phyloP scores from a whole-genome alignment of 148 eudicot genomes.

The Talinum fruticosum region DNA sequence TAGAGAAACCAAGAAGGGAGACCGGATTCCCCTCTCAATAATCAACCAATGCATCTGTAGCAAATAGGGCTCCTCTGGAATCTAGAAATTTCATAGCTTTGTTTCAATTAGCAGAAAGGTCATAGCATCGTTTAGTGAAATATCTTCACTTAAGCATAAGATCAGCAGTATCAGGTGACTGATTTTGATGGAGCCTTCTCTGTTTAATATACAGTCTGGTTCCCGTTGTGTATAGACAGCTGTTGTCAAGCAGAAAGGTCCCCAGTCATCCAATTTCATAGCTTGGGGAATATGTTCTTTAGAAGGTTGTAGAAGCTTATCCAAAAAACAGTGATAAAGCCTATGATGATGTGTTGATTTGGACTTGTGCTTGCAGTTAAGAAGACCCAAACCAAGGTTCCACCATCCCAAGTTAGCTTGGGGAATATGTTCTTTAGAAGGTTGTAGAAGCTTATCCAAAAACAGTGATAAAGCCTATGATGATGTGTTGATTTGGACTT shows the following conservation, averaged over 20 bases:
- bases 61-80: background rate
- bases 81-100: background rate
- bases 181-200: background rate
- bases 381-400: too few relatives aligned
- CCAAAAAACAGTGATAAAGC: background rate
- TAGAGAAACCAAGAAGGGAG: too few relatives aligned
- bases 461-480: background rate
- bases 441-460: background rate
- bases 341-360: background rate
- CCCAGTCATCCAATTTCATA: background rate
- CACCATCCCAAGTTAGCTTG: background rate
- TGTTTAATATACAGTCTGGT: background rate
- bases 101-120: background rate
- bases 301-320: background rate
- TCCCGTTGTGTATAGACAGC: background rate
- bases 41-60: background rate
- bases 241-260: background rate
- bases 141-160: background rate
- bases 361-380: background rate
- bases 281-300: background rate
- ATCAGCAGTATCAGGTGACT: background rate
- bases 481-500: background rate
- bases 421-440: background rate
- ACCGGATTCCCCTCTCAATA: too few relatives aligned
- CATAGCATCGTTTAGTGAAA: background rate